phyloP scores from a whole-genome alignment of 208 protist species.

The Acanthamoeba castellanii region DNA sequence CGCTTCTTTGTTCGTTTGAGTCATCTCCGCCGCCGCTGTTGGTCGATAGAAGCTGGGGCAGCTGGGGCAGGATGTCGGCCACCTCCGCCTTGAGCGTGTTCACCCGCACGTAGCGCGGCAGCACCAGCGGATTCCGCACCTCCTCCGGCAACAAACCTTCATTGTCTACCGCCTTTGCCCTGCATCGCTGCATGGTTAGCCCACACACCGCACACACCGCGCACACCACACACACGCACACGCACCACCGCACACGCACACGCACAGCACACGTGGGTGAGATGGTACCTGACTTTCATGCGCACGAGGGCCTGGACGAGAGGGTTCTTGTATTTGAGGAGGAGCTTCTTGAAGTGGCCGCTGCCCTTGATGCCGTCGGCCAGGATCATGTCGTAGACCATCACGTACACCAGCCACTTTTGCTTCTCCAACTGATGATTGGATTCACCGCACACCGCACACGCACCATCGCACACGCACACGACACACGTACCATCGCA shows the following conservation, averaged over 20 bases:
- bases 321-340: slow-evolving; percentile 30
- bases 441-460: neutral
- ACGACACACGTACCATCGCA: neutral
- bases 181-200: neutral
- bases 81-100: slow-evolving; percentile 32
- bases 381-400: slow-evolving; percentile 25
- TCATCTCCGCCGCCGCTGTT: neutral
- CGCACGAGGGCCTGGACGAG: neutral
- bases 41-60: neutral
- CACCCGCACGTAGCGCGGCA: slow-evolving; percentile 27
- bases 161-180: neutral
- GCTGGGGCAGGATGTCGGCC: too few relatives aligned
- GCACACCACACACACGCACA: too few relatives aligned
- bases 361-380: slow-evolving; percentile 11
- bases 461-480: neutral
- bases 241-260: too few relatives aligned
- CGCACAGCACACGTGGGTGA: neutral
- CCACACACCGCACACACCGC: too few relatives aligned
- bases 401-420: neutral
- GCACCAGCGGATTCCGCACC: neutral
- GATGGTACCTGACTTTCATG: too few relatives aligned
- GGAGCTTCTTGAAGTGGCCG: slow-evolving; percentile 11
- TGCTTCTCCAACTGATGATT: neutral
- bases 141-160: neutral
- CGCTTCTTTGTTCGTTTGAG: too few relatives aligned